Percentiles rank a stretch among this genome's conserved stretches.
phyloP scores from a whole-genome alignment of 176 grass and related monocot genomes.

The Elaeis guineensis region DNA sequence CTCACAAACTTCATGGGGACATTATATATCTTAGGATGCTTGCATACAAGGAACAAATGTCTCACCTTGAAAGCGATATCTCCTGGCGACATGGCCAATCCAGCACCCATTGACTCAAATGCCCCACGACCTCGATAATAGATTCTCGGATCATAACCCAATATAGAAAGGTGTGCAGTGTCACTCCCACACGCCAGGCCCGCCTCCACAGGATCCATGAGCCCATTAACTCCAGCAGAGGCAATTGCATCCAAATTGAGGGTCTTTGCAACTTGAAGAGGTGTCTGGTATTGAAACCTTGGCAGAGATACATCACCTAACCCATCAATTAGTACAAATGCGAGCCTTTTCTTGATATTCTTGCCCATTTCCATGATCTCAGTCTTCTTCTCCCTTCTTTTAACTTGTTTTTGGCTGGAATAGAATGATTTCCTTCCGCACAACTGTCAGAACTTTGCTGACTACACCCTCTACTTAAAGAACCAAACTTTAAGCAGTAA shows the following conservation, averaged over 20 bases:
- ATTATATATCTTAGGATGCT: not conserved
- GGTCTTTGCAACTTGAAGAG: conserved; percentile 39
- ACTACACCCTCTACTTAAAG: too few species aligned
- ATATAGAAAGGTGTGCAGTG: conserved; percentile 83
- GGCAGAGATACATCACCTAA: conserved; percentile 72
- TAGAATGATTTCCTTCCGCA: too few species aligned
- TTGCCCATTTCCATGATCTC: not conserved
- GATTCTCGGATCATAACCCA: conserved; percentile 75
- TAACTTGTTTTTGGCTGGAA: too few species aligned
- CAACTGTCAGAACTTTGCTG: too few species aligned
- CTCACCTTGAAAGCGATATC: conserved; percentile 96
- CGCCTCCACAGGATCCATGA: conserved; percentile 92
- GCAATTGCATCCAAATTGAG: conserved; percentile 63
- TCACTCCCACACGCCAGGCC: conserved; percentile 86
- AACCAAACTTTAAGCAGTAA: too few species aligned
- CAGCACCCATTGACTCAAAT: conserved; percentile 95
- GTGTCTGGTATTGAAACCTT: conserved; percentile 30
- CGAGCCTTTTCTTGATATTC: conserved; percentile 33
- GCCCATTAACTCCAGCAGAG: conserved; percentile 59
- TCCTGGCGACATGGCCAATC: conserved; percentile 80
- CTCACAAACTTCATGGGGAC: too few species aligned
- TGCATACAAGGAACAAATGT: not conserved
- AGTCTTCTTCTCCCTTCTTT: too few species aligned
- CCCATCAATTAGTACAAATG: conserved; percentile 77
- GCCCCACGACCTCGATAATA: conserved; percentile 90